These are phyloP conservation scores for Athelia psychrophila DNA, from an alignment of 1,284 basidiomycete species.

Conservation along the genomic window DNA sequence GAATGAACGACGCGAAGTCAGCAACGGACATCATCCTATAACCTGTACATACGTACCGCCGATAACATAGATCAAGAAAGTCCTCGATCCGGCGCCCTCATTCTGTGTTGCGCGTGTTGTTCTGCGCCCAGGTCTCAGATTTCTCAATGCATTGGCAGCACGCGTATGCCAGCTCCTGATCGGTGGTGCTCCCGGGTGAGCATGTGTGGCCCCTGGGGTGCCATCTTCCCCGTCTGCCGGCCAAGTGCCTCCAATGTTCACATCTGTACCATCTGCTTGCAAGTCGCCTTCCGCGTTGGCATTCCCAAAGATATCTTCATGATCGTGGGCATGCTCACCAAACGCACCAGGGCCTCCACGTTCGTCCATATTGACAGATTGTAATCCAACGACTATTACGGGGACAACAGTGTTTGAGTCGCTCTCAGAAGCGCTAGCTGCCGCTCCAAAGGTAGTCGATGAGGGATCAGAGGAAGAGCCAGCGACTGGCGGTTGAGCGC, in stretches of 20 bases:
- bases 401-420: slow-evolving; percentile 56
- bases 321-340: background rate
- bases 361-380: slow-evolving; percentile 56
- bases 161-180: slow-evolving; percentile 43
- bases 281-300: slow-evolving; percentile 12
- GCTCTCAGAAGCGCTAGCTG: slow-evolving; percentile 10
- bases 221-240: background rate
- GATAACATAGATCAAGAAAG: slow-evolving; percentile 81
- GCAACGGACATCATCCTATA: slow-evolving; percentile 6
- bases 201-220: background rate
- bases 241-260: too few species aligned
- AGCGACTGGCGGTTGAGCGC: slow-evolving; percentile 2
- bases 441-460: background rate
- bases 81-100: slow-evolving; percentile 52
- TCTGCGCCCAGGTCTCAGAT: slow-evolving; percentile 44
- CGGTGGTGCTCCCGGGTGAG: slow-evolving; percentile 9
- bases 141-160: slow-evolving; percentile 56
- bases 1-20: slow-evolving; percentile 3
- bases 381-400: slow-evolving; percentile 78
- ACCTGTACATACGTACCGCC: slow-evolving; percentile 40
- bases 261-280: slow-evolving; percentile 6
- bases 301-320: slow-evolving; percentile 8
- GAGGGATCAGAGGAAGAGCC: slow-evolving; percentile 2
- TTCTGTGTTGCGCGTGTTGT: slow-evolving; percentile 14
- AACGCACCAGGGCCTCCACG: background rate